Evolutionary conservation across 495 filamentous ascomycete species (phyloP).

Genomic region (Letharia columbiana): DNA sequence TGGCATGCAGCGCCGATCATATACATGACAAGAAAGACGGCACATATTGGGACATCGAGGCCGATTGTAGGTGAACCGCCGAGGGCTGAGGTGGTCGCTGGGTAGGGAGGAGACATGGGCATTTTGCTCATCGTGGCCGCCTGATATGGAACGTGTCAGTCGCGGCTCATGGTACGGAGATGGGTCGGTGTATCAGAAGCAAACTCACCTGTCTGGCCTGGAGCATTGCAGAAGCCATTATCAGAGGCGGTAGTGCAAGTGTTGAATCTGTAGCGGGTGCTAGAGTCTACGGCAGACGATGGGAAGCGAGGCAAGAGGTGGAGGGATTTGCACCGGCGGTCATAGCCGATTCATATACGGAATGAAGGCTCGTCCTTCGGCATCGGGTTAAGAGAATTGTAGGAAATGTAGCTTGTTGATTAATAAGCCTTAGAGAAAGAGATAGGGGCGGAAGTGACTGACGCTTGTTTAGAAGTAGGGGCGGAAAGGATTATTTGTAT

Average conservation of each 20-base stretch:
- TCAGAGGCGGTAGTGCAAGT: background rate
- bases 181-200: background rate
- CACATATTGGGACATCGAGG: slow-evolving; percentile 57
- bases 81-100: slow-evolving; percentile 40
- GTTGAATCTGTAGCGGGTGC: background rate
- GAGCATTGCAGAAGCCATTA: background rate
- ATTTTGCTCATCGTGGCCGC: slow-evolving; percentile 2
- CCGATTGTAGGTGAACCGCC: slow-evolving; percentile 48
- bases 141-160: background rate
- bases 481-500: too few relatives aligned
- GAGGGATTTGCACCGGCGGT: background rate
- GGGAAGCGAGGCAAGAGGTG: background rate
- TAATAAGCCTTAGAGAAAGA: too few relatives aligned
- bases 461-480: too few relatives aligned
- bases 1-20: slow-evolving; percentile 48
- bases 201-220: background rate
- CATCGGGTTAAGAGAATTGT: too few relatives aligned
- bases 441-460: too few relatives aligned
- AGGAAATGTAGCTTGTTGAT: too few relatives aligned
- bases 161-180: background rate
- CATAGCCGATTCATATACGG: too few relatives aligned
- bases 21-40: slow-evolving; percentile 60
- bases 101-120: slow-evolving; percentile 32
- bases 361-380: too few relatives aligned
- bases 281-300: background rate